Evolutionary conservation across 306 rosid genomes (phyloP), one percentile per base, ranked within the genome.

Genomic region (Quercus engelmannii): DNA sequence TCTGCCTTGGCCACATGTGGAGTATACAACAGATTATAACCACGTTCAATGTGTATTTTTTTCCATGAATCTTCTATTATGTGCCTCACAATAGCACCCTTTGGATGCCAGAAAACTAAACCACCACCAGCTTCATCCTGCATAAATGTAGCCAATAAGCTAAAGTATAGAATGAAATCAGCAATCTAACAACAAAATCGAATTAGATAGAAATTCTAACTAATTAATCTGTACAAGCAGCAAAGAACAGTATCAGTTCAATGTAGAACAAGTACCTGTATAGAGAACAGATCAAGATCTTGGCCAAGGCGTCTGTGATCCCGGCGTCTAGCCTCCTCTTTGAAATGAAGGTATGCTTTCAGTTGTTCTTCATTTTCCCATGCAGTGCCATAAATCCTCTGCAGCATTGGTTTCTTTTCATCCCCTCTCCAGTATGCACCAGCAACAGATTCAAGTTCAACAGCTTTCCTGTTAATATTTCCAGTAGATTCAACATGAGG

Each of bases 341-440:
- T 95, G 86, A 95, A 95, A 86, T 91, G 92, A 88, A 91, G 82
- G 83, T 91, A 93, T 68, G 94, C 96, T 88, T 91, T 92, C 81
- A 95, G 69, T 77, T 95, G 99, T 58, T 91, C 91, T 86, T 90
- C 99, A 18, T 79, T 91, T 89, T 91, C 98, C 99, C 99, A 95
- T 73, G 99, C 99, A 67, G 99, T 95, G 63, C 99, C 99, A 54
- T 93, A 95, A 77, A 95, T 91, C 84, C 99, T 88, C 85, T 95
- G 99, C 81, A 95, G 80, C 99, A 95, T 93, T 18, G 88, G 98
- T 78, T 91, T 93, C 84, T 83, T 95, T 85, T 87, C 98, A 85
- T 95, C 97, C 76, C 99, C 99, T 86, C 99, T 89, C 99, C 99
- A 95, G 88, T 95, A 95, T 26, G 99, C 99, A 80, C 99, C 99